These are phyloP conservation scores for Aquilaria yunnanensis DNA, from an alignment of 345 rosid genomes.

Conservation along the genomic window DNA sequence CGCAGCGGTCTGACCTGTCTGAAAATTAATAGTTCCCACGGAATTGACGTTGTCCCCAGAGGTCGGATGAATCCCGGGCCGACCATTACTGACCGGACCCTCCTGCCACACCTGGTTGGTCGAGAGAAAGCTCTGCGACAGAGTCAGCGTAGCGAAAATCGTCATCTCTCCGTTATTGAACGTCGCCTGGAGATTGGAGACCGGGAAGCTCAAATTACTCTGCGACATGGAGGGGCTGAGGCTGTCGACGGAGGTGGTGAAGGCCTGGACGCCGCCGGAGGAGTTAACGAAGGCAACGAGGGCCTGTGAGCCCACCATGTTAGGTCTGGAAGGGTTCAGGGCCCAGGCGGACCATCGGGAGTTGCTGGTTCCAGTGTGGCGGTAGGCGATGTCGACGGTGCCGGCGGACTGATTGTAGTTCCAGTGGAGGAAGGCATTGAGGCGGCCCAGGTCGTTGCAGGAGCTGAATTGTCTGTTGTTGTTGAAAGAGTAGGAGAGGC, in stretches of 20 bases:
- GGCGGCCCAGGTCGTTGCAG: conserved; percentile 38
- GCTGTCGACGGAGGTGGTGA: conserved; percentile 23
- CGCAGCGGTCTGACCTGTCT: conserved; percentile 31
- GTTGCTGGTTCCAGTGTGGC: conserved; percentile 33
- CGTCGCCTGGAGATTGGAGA: conserved; percentile 27
- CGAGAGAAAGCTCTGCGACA: conserved; percentile 16
- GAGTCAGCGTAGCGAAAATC: conserved; percentile 57
- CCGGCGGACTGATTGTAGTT: conserved; percentile 25
- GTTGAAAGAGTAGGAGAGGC: conserved; percentile 29
- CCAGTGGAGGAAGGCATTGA: conserved; percentile 69
- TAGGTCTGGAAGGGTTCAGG: conserved; percentile 37
- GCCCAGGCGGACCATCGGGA: conserved; percentile 65
- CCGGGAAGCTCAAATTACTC: conserved; percentile 39
- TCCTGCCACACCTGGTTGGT: conserved; percentile 66
- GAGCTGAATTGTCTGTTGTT: conserved; percentile 16
- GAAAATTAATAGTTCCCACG: conserved; percentile 32
- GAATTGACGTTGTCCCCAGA: conserved; percentile 26
- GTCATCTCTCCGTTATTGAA: conserved; percentile 30
- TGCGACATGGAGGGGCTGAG: not conserved
- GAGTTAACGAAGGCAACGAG: conserved; percentile 49
- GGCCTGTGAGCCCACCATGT: conserved; percentile 53
- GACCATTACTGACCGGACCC: conserved; percentile 34
- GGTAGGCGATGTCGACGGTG: conserved; percentile 54
- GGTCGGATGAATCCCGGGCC: not conserved
- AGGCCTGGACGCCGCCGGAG: conserved; percentile 26